Evolutionary conservation across 2,329 filamentous ascomycete genomes (phyloP).

Genomic region (Neofusicoccum sp.): DNA sequence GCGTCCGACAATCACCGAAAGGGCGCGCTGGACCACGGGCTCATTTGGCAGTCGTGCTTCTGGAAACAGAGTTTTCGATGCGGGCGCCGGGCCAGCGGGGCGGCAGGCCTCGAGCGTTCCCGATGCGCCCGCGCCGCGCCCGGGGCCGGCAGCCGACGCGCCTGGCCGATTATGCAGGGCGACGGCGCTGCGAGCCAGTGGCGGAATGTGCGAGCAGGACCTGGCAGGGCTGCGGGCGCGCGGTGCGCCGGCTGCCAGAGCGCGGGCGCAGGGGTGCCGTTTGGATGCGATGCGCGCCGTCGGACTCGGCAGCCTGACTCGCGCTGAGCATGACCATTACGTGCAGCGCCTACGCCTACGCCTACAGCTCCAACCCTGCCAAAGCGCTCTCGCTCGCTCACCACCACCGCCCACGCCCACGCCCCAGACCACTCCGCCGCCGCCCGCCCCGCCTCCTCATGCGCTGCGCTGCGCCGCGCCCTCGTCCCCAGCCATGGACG

Average conservation of each 20-base stretch:
- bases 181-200: neutral
- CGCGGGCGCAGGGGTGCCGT: neutral
- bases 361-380: conserved; percentile 3
- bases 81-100: neutral
- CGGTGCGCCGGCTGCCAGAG: conserved; percentile 4
- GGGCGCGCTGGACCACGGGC: conserved; percentile 11
- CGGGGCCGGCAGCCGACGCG: neutral
- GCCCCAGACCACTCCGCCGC: neutral
- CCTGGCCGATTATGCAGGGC: neutral
- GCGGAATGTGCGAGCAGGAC: neutral
- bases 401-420: neutral
- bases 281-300: neutral
- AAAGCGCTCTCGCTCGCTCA: neutral
- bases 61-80: neutral
- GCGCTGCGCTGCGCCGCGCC: conserved; percentile 10
- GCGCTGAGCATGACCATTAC: conserved; percentile 3
- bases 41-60: conserved; percentile 6
- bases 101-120: no score
- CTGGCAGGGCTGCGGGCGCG: conserved; percentile 2
- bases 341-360: neutral
- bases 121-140: neutral
- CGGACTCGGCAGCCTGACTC: neutral
- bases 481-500: conserved; percentile 15
- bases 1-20: conserved; percentile 10
- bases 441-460: neutral